Evolutionary conservation across 2,329 filamentous ascomycete genomes (phyloP).

Genomic region (Aspergillus alliaceus): DNA sequence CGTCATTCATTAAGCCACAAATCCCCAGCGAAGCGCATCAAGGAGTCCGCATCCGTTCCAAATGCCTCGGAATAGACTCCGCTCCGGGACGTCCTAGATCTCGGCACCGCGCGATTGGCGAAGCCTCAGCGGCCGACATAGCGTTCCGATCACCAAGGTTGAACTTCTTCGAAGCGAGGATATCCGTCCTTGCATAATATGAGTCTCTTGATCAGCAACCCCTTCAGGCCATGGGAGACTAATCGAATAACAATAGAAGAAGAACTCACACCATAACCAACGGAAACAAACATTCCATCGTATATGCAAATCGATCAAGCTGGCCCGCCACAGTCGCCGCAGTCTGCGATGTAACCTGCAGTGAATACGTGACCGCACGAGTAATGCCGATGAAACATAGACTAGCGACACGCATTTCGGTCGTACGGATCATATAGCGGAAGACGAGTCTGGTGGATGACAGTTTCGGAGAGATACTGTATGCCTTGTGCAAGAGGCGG

Average conservation of each 20-base stretch:
- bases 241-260: no score
- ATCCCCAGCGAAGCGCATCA: not conserved
- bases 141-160: not conserved
- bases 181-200: slow-evolving; percentile 7
- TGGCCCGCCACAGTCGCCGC: slow-evolving; percentile 5
- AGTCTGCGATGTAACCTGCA: slow-evolving; percentile 5
- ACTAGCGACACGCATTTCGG: slow-evolving; percentile 11
- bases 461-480: not conserved
- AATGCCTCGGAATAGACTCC: not conserved
- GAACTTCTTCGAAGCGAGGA: slow-evolving; percentile 10
- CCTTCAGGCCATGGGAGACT: no score
- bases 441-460: not conserved
- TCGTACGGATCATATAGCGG: slow-evolving; percentile 6
- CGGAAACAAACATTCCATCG: slow-evolving; percentile 14
- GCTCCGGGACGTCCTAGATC: not conserved
- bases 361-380: slow-evolving; percentile 9
- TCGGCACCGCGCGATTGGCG: slow-evolving; percentile 13
- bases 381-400: slow-evolving; percentile 11
- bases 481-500: slow-evolving; percentile 5
- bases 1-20: not conserved
- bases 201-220: no score
- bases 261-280: slow-evolving; percentile 7
- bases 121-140: not conserved
- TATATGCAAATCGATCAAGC: slow-evolving; percentile 14
- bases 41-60: not conserved